Percentiles rank a stretch among this genome's conserved stretches.
Conservation (phyloP, 441 rosid species). For the Mallotus japonicus region DNA sequence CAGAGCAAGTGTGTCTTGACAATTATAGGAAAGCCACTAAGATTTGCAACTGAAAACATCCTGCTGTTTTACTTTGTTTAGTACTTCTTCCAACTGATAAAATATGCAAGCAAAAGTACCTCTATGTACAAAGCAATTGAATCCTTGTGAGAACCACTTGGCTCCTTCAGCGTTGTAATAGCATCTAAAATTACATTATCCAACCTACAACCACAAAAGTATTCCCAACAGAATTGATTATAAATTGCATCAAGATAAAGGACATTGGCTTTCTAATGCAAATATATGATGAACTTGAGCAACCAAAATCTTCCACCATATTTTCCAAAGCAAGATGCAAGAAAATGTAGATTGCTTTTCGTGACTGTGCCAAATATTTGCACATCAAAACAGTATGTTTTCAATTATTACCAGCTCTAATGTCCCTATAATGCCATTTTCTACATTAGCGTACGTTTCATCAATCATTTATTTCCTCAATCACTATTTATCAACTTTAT, state of each 20-base stretch:
- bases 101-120: slow-evolving; percentile 38
- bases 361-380: slow-evolving; percentile 7
- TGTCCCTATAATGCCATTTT: background rate
- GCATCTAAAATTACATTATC: slow-evolving; percentile 74
- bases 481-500: background rate
- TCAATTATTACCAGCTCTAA: background rate
- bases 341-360: slow-evolving; percentile 4
- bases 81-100: background rate
- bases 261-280: slow-evolving; percentile 13
- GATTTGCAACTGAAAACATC: background rate
- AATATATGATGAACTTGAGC: slow-evolving; percentile 7
- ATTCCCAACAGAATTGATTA: slow-evolving; percentile 13
- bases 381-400: background rate
- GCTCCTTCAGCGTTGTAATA: slow-evolving; percentile 60
- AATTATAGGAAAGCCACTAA: background rate
- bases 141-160: slow-evolving; percentile 68
- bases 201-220: slow-evolving; percentile 49
- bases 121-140: slow-evolving; percentile 64
- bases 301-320: slow-evolving; percentile 13
- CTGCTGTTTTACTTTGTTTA: background rate
- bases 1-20: slow-evolving; percentile 7
- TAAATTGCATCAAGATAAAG: slow-evolving; percentile 2
- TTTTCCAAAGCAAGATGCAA: slow-evolving; percentile 7
- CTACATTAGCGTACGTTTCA: background rate
- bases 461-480: background rate